Base-by-base conservation (phyloP, 2,329 filamentous ascomycete species). In the Trichothecium roseum region DNA sequence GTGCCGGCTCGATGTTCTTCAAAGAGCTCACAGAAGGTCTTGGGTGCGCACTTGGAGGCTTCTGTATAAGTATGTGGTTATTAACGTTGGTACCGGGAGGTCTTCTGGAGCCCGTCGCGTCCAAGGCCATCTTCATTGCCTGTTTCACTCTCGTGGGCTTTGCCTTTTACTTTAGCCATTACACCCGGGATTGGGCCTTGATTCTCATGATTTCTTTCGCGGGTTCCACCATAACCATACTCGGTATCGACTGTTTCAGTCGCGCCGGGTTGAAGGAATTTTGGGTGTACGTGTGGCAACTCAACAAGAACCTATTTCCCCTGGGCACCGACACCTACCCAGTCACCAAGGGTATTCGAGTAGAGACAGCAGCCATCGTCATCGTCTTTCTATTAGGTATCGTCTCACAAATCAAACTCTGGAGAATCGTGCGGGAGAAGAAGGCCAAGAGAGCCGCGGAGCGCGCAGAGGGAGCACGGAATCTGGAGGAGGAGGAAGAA, bases 201-300 rank as follows among this genome's bases (percentile, higher is more conserved):
- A 89, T 95, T 27, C 64, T 65, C 10, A 75, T 74, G 32, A 86
- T 86, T 10, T 75, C 88, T 1, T 93, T 95, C 51, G 71, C 77
- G 4, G 89, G 89, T 7, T 81, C 86, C 4, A 94, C 86, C 0
- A 75, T 75, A 3, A 68, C 81, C 1, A 73, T 94, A 12, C 59
- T 96, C 3, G 89, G 89, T 3, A 83, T 96, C 39, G 89, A 96
- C 54, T 94, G 86, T 56, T 93, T 89, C 48, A 89, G 80, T 49
- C 69, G 78, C 42, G 86, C 87, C n/a, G 89, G 89, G 0, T 63
- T 94, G 47, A 95, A 94, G 56, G 89, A 96, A 55, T 95, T 95
- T 46, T 96, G 89, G 89, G 72, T 85, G 5, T 96, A 93, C 54
- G 69, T 94, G 27, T 96, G 89, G 89, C 64, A 64, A 31, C 59